Conservation (phyloP, 2,329 filamentous ascomycete species). For the Clonostachys solani region DNA sequence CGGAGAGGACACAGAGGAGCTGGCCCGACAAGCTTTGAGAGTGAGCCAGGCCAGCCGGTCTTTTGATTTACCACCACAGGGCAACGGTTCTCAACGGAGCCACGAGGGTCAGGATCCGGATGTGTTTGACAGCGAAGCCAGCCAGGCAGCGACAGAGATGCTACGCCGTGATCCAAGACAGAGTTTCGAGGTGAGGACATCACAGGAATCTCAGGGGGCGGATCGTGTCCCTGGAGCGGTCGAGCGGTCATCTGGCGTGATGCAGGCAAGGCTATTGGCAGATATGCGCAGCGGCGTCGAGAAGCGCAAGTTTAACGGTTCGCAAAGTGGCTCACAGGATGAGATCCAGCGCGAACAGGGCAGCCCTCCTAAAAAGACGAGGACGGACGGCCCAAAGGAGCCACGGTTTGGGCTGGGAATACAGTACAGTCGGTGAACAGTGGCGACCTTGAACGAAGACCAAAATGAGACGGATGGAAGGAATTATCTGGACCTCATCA, state of each 20-base stretch:
- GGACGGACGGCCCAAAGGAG: slow-evolving; percentile 31
- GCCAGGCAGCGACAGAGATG: slow-evolving; percentile 72
- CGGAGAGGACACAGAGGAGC: slow-evolving; percentile 50
- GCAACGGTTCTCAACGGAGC: not conserved
- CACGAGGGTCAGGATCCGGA: slow-evolving; percentile 35
- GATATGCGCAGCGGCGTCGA: slow-evolving; percentile 36
- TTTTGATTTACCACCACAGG: too few relatives aligned
- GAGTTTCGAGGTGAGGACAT: slow-evolving; percentile 43
- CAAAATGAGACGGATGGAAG: too few relatives aligned
- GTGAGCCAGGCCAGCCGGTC: slow-evolving; percentile 40
- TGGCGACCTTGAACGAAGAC: too few relatives aligned
- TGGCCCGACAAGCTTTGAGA: slow-evolving; percentile 49
- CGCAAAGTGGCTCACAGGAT: slow-evolving; percentile 18
- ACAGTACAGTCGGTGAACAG: slow-evolving; percentile 25
- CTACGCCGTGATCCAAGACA: slow-evolving; percentile 55
- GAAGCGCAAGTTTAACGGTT: slow-evolving; percentile 46
- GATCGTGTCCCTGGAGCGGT: not conserved
- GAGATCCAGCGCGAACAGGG: slow-evolving; percentile 21
- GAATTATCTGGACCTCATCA: too few relatives aligned
- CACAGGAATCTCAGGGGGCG: slow-evolving; percentile 28
- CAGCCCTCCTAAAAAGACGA: slow-evolving; percentile 48
- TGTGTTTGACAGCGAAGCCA: slow-evolving; percentile 70
- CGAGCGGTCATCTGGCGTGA: slow-evolving; percentile 30
- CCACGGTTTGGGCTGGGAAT: slow-evolving; percentile 47
- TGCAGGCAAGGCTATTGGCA: slow-evolving; percentile 48